phyloP scores from a whole-genome alignment of 345 rosid genomes.

The Lepidium africanum region DNA sequence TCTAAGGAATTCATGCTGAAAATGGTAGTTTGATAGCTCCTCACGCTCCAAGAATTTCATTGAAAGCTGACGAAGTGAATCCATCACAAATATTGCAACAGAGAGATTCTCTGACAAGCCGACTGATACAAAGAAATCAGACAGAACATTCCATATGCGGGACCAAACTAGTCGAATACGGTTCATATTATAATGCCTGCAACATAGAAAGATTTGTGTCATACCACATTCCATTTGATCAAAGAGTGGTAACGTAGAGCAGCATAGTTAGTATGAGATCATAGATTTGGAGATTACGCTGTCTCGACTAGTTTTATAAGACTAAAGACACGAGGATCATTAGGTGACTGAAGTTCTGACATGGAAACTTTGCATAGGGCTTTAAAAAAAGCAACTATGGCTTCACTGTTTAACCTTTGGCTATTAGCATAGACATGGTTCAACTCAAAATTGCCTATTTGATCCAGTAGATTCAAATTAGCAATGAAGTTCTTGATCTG shows the following conservation, averaged over 20 bases:
- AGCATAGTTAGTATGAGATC: background rate
- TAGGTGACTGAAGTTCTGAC: conserved; percentile 89
- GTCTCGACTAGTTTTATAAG: conserved; percentile 92
- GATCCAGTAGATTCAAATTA: conserved; percentile 90
- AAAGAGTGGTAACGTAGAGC: background rate
- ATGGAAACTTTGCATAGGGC: conserved; percentile 92
- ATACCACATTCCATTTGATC: background rate
- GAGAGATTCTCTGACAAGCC: conserved; percentile 96
- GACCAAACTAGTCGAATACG: conserved; percentile 97
- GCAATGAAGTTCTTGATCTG: conserved; percentile 75
- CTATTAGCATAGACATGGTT: conserved; percentile 96
- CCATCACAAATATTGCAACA: conserved; percentile 97
- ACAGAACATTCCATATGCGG: conserved; percentile 90
- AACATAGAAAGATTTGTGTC: conserved; percentile 10
- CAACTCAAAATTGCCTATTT: conserved; percentile 86
- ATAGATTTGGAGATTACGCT: conserved; percentile 47
- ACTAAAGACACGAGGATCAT: conserved; percentile 99
- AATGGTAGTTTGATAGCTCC: conserved; percentile 93
- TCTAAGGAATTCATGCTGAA: conserved; percentile 90
- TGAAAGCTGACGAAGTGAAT: conserved; percentile 94
- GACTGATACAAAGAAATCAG: conserved; percentile 90
- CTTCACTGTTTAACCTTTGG: conserved; percentile 90
- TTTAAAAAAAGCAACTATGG: conserved; percentile 88
- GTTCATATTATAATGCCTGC: conserved; percentile 98
- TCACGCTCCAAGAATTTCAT: conserved; percentile 97